Evolutionary conservation across 2,329 filamentous ascomycete species (phyloP).

Genomic region (Tolypocladium album): DNA sequence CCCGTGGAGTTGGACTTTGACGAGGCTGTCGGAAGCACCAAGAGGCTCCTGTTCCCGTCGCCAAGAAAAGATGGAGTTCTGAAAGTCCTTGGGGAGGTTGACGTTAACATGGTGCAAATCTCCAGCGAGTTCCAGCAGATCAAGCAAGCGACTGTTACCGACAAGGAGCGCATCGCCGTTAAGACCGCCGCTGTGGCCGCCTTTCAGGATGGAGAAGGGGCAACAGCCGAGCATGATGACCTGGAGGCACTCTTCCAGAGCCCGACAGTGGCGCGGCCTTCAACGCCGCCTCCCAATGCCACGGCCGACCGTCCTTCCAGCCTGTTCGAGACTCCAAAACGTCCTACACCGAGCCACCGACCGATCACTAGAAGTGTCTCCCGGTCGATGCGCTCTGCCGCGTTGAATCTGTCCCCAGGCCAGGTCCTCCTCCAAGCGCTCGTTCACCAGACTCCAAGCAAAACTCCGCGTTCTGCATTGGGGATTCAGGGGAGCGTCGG

Average conservation of each 20-base stretch:
- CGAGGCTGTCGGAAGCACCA: slow-evolving; percentile 43
- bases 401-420: slow-evolving; percentile 32
- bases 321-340: slow-evolving; percentile 51
- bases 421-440: slow-evolving; percentile 18
- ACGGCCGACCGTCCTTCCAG: slow-evolving; percentile 27
- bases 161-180: slow-evolving; percentile 31
- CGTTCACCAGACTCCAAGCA: slow-evolving; percentile 36
- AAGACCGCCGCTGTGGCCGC: background rate
- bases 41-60: slow-evolving; percentile 67
- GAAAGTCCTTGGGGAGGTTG: slow-evolving; percentile 50
- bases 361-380: slow-evolving; percentile 52
- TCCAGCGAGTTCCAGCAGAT: slow-evolving; percentile 23
- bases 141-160: slow-evolving; percentile 16
- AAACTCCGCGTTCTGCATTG: slow-evolving; percentile 24
- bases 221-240: slow-evolving; percentile 34
- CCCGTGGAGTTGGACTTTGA: slow-evolving; percentile 43
- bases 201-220: slow-evolving; percentile 11
- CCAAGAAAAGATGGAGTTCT: slow-evolving; percentile 54
- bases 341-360: slow-evolving; percentile 49
- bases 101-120: slow-evolving; percentile 40
- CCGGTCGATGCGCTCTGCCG: slow-evolving; percentile 39
- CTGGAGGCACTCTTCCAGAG: slow-evolving; percentile 59
- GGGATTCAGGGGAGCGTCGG: slow-evolving; percentile 18
- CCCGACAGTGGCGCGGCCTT: slow-evolving; percentile 32
- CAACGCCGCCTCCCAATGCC: slow-evolving; percentile 39